Evolutionary conservation across 176 grass and related monocot genomes (phyloP).

Genomic region (Rhynchospora pubera): DNA sequence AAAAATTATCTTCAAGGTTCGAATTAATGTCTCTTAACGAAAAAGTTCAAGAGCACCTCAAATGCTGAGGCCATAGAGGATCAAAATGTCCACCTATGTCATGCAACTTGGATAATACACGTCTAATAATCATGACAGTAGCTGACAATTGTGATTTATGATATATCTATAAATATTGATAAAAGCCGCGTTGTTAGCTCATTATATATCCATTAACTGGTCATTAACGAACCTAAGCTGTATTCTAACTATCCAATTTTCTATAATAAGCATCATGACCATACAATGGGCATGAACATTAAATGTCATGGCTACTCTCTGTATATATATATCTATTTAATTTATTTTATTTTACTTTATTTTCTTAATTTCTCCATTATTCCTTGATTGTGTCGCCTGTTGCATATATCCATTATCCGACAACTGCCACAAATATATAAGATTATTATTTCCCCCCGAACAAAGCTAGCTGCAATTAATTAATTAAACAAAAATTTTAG

Average conservation of each 20-base stretch:
- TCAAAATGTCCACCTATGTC: not conserved
- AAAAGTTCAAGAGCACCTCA: not conserved
- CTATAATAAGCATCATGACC: slow-evolving; percentile 17
- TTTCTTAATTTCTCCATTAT: not conserved
- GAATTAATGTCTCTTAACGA: no score
- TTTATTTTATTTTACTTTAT: not conserved
- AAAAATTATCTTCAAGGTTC: no score
- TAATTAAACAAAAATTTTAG: not conserved
- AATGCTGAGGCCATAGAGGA: not conserved
- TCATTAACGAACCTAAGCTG: slow-evolving; percentile 17
- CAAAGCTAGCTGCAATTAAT: not conserved
- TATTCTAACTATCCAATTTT: slow-evolving; percentile 10
- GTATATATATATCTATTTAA: no score
- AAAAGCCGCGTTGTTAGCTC: slow-evolving; percentile 1
- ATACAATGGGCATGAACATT: slow-evolving; percentile 3
- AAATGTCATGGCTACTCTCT: not conserved
- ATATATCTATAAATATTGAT: not conserved
- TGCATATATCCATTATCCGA: not conserved
- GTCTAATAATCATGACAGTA: slow-evolving; percentile 21
- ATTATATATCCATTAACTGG: slow-evolving; percentile 18
- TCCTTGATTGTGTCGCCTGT: slow-evolving; percentile 4
- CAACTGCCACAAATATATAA: not conserved
- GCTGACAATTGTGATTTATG: not conserved
- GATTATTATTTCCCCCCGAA: not conserved
- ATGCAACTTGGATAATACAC: slow-evolving; percentile 23